A percentile compares a stretch with the other conserved stretches of the same genome.
phyloP scores from a whole-genome alignment of 2,329 filamentous ascomycete genomes.

The Grosmannia huntii region DNA sequence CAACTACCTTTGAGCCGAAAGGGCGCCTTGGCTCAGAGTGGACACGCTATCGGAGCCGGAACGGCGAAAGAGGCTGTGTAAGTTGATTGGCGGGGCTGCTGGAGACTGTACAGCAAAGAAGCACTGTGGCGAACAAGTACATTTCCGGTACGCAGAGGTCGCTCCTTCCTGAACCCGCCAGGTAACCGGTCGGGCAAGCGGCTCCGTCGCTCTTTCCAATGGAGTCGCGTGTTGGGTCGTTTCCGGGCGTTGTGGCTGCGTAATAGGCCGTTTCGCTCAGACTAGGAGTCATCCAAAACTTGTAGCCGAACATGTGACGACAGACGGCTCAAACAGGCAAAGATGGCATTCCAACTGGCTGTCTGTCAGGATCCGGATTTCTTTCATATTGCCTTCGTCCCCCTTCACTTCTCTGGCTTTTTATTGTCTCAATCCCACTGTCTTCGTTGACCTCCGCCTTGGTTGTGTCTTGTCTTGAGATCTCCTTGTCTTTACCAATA shows the following conservation, averaged over 20 bases:
- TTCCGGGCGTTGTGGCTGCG: neutral
- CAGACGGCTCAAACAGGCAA: neutral
- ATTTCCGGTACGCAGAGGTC: neutral
- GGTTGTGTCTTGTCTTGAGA: neutral
- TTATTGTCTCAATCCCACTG: slow-evolving; percentile 8
- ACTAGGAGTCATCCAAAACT: neutral
- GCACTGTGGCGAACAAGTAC: neutral
- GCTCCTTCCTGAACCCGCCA: neutral
- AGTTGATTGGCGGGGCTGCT: slow-evolving; percentile 9
- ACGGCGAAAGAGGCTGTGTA: slow-evolving; percentile 6
- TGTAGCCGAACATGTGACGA: slow-evolving; percentile 13
- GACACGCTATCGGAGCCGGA: neutral
- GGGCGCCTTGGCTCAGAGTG: neutral
- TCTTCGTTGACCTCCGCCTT: neutral
- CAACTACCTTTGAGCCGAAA: slow-evolving; percentile 4
- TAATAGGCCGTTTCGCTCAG: neutral
- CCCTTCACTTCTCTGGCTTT: slow-evolving; percentile 2
- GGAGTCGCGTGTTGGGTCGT: neutral
- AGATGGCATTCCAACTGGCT: neutral
- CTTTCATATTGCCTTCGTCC: neutral
- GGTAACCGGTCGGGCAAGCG: slow-evolving; percentile 11
- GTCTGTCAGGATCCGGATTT: neutral
- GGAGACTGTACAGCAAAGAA: no score
- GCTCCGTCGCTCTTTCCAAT: neutral
- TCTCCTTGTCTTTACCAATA: no score